These are phyloP conservation scores for Lineolata rhizophorae DNA, from an alignment of 495 filamentous ascomycete species.

Conservation along the genomic window DNA sequence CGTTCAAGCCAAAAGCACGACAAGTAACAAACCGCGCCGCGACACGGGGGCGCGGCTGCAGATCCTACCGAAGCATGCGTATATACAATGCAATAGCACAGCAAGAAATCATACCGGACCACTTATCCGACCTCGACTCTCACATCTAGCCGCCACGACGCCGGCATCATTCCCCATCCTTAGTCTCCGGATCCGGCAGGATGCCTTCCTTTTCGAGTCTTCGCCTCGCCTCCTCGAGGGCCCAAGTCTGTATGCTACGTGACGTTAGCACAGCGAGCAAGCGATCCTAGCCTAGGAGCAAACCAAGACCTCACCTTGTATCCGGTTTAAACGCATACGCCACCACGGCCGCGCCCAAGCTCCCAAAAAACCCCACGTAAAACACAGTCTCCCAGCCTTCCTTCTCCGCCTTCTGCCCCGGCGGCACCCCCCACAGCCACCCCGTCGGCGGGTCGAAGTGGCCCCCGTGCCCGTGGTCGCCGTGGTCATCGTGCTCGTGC, in stretches of 20 bases:
- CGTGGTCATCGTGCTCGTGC: not conserved
- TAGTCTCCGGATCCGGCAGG: slow-evolving; percentile 43
- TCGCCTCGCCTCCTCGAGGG: slow-evolving; percentile 83
- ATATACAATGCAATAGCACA: no score
- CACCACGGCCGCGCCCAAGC: slow-evolving; percentile 46
- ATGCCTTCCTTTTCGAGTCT: slow-evolving; percentile 90
- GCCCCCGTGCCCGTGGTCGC: slow-evolving; percentile 27
- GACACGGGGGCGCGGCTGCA: no score
- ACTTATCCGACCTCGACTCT: no score
- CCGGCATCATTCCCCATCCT: no score
- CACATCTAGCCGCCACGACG: no score
- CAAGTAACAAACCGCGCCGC: no score
- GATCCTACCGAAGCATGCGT: no score
- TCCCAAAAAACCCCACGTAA: slow-evolving; percentile 81
- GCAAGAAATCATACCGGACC: no score
- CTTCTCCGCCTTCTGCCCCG: slow-evolving; percentile 82
- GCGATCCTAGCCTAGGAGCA: not conserved
- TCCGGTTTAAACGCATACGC: slow-evolving; percentile 95
- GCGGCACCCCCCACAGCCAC: slow-evolving; percentile 77
- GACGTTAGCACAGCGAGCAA: slow-evolving; percentile 1
- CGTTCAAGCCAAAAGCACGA: no score
- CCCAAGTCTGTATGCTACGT: slow-evolving; percentile 93
- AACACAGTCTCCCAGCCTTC: slow-evolving; percentile 88
- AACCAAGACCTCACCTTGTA: slow-evolving; percentile 57
- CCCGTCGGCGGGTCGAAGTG: slow-evolving; percentile 83